Evolutionary conservation across 208 protist genomes (phyloP), one percentile per base, ranked within the genome.

Genomic region (Naegleria fowleri): DNA sequence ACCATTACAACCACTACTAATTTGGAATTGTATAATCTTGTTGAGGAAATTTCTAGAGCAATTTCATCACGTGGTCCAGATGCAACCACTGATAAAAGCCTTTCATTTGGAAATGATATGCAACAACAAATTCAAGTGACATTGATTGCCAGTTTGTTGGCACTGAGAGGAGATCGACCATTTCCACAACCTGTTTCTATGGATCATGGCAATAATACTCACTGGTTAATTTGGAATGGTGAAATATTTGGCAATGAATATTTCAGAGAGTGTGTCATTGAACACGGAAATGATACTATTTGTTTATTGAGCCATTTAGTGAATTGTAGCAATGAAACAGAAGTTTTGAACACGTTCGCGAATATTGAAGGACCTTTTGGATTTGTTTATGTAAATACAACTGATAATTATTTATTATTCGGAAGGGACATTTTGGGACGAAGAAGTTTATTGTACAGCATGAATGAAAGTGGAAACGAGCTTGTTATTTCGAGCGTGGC

Each of bases 201-300:
- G 29, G 19, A 87, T 40, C 6, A 25, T 13, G 6, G 9, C 52
- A n/a, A 16, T 87, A 13, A 67, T 29, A 29, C 11, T 22, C 55
- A 67, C 55, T 29, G 19, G 22, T 48, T 87, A 36, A 40, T 25
- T 36, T 87, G 83, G 83, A 87, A 87, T 87, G 83, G 83, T 4
- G 76, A 84, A 84, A 40, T 84, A 84, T 84, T 84, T 84, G 76
- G 76, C 5, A 40, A 84, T 84, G 76, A 84, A 40, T 38, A 87
- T 29, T 52, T 87, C 22, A 40, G 33, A 29, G 40, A 87, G 29
- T 51, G 33, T 33, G 19, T 87, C 6, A 51, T 52, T 40, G 33
- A 87, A 16, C 36, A 51, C 29, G 83, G 29, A 25, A 87, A 87
- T 51, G 33, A 40, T 25, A 84, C 76, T 38, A 33, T 40, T 39